phyloP scores from a whole-genome alignment of 768 basidiomycete species.

The Stropharia rugosoannulata region DNA sequence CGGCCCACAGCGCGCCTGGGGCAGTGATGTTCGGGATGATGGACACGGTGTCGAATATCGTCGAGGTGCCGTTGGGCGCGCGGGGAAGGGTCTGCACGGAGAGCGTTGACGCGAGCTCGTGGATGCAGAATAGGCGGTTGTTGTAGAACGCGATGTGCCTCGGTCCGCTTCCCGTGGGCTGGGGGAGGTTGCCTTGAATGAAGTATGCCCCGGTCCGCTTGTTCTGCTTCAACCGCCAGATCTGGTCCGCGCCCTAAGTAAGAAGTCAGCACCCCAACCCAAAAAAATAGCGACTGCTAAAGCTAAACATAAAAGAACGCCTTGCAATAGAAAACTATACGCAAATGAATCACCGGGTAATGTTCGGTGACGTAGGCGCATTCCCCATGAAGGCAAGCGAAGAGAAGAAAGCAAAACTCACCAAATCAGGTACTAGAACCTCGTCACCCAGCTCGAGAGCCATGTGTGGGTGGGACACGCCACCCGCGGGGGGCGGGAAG shows the following conservation, averaged over 20 bases:
- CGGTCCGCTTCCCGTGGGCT: conserved; percentile 65
- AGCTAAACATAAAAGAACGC: too few species aligned
- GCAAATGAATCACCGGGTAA: too few species aligned
- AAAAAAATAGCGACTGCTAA: too few species aligned
- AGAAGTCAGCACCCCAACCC: background rate
- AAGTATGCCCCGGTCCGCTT: conserved; percentile 42
- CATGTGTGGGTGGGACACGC: conserved; percentile 67
- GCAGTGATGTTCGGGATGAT: conserved; percentile 42
- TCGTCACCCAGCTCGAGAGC: conserved; percentile 53
- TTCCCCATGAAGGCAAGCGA: background rate
- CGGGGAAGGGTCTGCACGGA: conserved; percentile 57
- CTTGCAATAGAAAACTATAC: too few species aligned
- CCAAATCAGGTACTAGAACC: conserved; percentile 65
- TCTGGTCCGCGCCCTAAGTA: conserved; percentile 60
- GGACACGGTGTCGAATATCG: conserved; percentile 46
- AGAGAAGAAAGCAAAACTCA: conserved; percentile 23
- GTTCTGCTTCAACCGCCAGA: conserved; percentile 60
- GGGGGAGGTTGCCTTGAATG: conserved; percentile 61
- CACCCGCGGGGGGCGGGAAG: conserved; percentile 48
- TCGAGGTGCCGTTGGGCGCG: conserved; percentile 49
- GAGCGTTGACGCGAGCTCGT: conserved; percentile 57
- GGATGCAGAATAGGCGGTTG: conserved; percentile 48
- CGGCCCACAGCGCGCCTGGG: conserved; percentile 39
- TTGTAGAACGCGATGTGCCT: conserved; percentile 38
- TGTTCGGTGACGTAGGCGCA: too few species aligned